Percentiles rank a stretch among this genome's conserved stretches.
phyloP scores from a whole-genome alignment of 2,329 filamentous ascomycete species.

The Blumeriella jaapii region DNA sequence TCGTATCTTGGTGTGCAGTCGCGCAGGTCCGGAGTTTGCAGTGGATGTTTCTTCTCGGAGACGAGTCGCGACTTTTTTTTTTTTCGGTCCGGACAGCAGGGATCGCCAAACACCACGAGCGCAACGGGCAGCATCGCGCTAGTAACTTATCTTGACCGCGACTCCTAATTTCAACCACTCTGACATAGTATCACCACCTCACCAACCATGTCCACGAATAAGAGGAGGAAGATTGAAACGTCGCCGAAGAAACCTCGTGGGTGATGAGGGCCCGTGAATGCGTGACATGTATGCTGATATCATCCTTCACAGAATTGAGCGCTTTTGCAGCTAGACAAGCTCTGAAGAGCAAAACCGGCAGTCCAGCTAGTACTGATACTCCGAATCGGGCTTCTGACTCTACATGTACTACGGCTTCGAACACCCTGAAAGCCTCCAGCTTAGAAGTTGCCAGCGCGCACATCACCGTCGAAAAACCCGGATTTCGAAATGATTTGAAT shows the following conservation, averaged over 20 bases:
- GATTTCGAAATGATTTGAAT: neutral
- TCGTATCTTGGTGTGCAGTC: no score
- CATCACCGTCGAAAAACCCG: neutral
- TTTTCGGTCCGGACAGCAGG: conserved; percentile 6
- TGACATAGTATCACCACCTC: neutral
- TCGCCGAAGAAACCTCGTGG: conserved; percentile 28
- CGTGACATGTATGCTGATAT: conserved; percentile 10
- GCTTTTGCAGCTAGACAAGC: conserved; percentile 24
- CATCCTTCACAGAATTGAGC: conserved; percentile 20
- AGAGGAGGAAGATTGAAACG: conserved; percentile 33
- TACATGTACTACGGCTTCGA: neutral
- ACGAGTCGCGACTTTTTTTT: conserved; percentile 9
- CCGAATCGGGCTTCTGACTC: neutral
- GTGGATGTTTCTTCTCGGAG: conserved; percentile 15
- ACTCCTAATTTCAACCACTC: no score
- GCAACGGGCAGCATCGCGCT: no score
- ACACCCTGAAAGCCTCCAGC: neutral
- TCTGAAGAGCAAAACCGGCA: conserved; percentile 9
- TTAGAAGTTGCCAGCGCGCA: neutral
- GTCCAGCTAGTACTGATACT: neutral
- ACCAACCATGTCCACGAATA: conserved; percentile 26
- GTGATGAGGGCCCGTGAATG: conserved; percentile 9
- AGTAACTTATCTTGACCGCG: no score
- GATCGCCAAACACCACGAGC: no score
- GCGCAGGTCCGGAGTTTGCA: no score